Evolutionary conservation across 257 asterid species (phyloP), one percentile per base, ranked within the genome.

Genomic region (Asclepias syriaca): DNA sequence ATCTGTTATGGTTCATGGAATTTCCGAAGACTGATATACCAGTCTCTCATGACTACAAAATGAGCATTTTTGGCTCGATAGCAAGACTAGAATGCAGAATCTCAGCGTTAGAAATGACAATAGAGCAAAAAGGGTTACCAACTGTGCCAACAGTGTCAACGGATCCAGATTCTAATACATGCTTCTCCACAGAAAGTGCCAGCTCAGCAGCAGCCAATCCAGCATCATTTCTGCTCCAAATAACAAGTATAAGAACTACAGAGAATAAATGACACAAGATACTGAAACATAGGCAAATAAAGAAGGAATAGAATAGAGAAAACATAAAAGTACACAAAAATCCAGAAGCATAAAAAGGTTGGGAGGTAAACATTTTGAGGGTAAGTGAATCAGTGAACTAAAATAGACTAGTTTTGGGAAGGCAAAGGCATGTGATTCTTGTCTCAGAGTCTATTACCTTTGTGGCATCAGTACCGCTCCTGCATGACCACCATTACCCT

Each of bases 161-260:
- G 11, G 99, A 94, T 81, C 99, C 98, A 16, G 97, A 89, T 51
- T 87, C 95, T 63, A 94, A 73, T 4, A 91, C 99, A 67, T 88
- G 97, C 81, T 91, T 85, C 87, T 94, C 98, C 75, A 91, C 96
- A 40, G 93, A 96, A 71, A 94, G 86, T 2, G 97, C 91, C 49
- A 94, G 81, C 80, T 94, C 99, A 12, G 99, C 98, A 70, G 99
- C 99, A 69, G 99, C 98, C 68, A 94, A 81, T 63, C 99, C 99
- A 5, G 98, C 98, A 65, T 94, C 98, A 50, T 91, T 89, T 81
- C 99, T 94, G 88, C 69, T 49, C 76, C 84, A 81, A 79, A 77
- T 49, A 49, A 69, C 78, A 71, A 48, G 51, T 50, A 49, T 22
- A 49, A 34, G 70, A 73, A 46, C 19, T 39, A 72, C 34, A 15